phyloP scores from a whole-genome alignment of 2,329 filamentous ascomycete genomes.

The Epichloe gansuensis region DNA sequence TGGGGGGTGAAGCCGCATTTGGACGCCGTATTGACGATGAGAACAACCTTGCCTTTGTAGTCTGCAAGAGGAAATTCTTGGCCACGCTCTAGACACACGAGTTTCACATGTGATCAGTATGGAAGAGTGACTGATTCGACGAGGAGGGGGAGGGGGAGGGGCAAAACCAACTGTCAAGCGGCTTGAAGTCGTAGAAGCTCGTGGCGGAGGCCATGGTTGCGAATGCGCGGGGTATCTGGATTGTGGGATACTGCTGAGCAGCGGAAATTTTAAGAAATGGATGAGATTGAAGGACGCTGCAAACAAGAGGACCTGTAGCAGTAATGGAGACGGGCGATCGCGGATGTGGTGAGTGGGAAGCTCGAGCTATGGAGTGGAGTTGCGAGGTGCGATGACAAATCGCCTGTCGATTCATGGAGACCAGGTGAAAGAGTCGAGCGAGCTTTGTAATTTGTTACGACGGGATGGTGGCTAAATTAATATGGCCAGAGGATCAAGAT shows the following conservation, averaged over 20 bases:
- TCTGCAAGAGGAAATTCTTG: conserved; percentile 53
- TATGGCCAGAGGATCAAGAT: too few species aligned
- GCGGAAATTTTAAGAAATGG: neutral
- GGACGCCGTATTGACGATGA: conserved; percentile 94
- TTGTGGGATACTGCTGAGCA: neutral
- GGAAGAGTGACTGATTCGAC: neutral
- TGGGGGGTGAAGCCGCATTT: conserved; percentile 99
- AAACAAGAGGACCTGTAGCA: neutral
- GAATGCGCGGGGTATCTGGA: conserved; percentile 3
- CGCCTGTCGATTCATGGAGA: conserved; percentile 2
- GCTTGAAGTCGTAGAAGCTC: conserved; percentile 71
- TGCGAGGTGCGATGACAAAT: conserved; percentile 6
- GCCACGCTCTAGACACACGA: conserved; percentile 36
- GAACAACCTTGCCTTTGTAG: conserved; percentile 83
- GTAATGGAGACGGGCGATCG: neutral
- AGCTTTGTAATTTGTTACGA: neutral
- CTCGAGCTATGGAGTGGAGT: conserved; percentile 4
- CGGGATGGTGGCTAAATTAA: neutral
- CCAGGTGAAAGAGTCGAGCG: neutral
- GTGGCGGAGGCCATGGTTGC: conserved; percentile 28
- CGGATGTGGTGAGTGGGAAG: conserved; percentile 4
- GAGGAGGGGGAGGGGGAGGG: neutral
- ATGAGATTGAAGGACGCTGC: neutral
- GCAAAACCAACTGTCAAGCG: conserved; percentile 52
- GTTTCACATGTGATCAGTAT: conserved; percentile 8